Conservation (phyloP, 495 filamentous ascomycete genomes). For the Tuber brumale region DNA sequence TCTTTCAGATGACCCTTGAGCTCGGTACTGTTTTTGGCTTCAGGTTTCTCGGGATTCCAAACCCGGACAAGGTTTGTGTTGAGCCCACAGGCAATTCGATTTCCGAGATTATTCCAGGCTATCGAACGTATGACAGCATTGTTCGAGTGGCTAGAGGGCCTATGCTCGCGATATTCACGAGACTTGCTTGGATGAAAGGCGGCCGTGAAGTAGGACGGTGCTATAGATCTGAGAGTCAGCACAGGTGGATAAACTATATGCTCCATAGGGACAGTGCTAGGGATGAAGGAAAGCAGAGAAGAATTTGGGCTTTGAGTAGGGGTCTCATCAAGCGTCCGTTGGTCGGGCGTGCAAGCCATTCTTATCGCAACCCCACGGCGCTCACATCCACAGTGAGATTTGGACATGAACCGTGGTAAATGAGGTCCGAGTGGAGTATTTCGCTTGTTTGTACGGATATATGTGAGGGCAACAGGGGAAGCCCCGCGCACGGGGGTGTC, state of each 20-base stretch:
- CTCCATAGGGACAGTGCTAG: neutral
- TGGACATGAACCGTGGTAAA: neutral
- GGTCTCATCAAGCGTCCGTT: neutral
- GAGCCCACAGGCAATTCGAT: conserved; percentile 73
- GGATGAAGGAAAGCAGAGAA: neutral
- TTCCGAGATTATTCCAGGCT: conserved; percentile 84
- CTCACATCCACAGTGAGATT: neutral
- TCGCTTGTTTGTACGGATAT: neutral
- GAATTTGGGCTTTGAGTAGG: neutral
- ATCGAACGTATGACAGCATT: conserved; percentile 55
- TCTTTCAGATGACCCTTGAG: conserved; percentile 68
- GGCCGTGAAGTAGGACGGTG: neutral
- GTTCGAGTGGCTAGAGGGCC: conserved; percentile 36
- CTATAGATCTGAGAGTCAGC: neutral
- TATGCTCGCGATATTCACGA: conserved; percentile 38
- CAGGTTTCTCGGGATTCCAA: conserved; percentile 83
- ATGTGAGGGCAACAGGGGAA: neutral
- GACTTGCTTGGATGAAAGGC: conserved; percentile 20
- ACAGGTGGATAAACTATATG: neutral
- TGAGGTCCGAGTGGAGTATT: neutral
- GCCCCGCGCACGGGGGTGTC: neutral
- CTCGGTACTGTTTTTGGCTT: conserved; percentile 75
- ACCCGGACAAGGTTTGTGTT: conserved; percentile 76
- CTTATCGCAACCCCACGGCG: neutral
- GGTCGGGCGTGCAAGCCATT: neutral